These are phyloP conservation scores for Kluyveromyces aestuarii DNA, from an alignment of 805 yeast species.

Conservation along the genomic window DNA sequence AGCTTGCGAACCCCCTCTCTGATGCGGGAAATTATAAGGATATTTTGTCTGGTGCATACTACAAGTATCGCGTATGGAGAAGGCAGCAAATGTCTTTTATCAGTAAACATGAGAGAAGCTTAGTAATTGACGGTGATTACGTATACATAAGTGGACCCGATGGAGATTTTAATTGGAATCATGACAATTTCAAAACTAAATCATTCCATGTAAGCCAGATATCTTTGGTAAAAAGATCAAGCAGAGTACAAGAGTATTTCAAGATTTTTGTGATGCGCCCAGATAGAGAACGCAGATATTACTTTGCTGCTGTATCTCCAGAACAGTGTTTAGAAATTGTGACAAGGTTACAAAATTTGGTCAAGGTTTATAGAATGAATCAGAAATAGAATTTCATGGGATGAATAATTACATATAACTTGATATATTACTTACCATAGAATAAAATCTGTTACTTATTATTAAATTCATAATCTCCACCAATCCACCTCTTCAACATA, in stretches of 20 bases:
- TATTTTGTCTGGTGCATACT: slow-evolving; percentile 47
- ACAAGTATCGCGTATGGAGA: slow-evolving; percentile 82
- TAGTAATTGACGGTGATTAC: slow-evolving; percentile 92
- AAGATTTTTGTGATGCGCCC: slow-evolving; percentile 69
- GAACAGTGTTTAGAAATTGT: slow-evolving; percentile 68
- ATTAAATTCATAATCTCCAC: slow-evolving; percentile 31
- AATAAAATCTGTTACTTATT: background rate
- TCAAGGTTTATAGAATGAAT: slow-evolving; percentile 43
- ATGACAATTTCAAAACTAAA: slow-evolving; percentile 71
- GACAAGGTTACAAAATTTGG: slow-evolving; percentile 50
- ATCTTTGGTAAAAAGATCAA: slow-evolving; percentile 62
- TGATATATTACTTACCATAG: no score
- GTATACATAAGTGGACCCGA: slow-evolving; percentile 75
- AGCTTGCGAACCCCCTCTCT: slow-evolving; percentile 12
- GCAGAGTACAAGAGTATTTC: slow-evolving; percentile 67
- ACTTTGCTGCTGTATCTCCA: slow-evolving; percentile 63
- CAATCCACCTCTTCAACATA: slow-evolving; percentile 69
- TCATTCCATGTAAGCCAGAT: slow-evolving; percentile 81
- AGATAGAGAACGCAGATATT: slow-evolving; percentile 71
- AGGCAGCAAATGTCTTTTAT: slow-evolving; percentile 79
- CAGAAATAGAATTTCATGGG: slow-evolving; percentile 12
- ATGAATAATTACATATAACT: background rate
- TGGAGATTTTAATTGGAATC: slow-evolving; percentile 57
- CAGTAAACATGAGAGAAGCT: slow-evolving; percentile 62
- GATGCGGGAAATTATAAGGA: slow-evolving; percentile 21